These are phyloP conservation scores for Chenopodium suecicum DNA, from an alignment of 148 eudicot genomes.

Conservation along the genomic window DNA sequence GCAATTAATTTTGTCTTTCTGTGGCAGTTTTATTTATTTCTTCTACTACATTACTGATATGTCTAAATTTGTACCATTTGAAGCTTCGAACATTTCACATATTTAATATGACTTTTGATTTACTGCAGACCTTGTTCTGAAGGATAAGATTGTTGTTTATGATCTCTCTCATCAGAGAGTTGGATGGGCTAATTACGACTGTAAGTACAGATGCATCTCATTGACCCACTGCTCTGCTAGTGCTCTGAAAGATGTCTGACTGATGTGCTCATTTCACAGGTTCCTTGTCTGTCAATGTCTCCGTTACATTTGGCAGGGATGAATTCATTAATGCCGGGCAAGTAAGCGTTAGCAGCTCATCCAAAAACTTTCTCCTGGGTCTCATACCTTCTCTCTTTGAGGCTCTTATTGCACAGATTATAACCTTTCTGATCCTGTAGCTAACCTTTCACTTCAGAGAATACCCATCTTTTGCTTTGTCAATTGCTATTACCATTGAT, in stretches of 20 bases:
- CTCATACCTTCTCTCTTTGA: conserved; percentile 20
- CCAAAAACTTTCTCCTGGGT: conserved; percentile 25
- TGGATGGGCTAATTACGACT: conserved; percentile 92
- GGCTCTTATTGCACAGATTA: conserved; percentile 25
- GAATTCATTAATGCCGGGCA: conserved; percentile 66
- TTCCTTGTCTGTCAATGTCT: conserved; percentile 74
- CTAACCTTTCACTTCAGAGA: background rate
- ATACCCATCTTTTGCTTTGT: conserved; percentile 5
- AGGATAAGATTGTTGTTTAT: conserved; percentile 80
- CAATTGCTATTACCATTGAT: conserved; percentile 1
- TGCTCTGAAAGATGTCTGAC: background rate
- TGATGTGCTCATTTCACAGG: conserved; percentile 37
- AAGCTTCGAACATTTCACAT: background rate
- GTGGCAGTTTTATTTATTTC: background rate
- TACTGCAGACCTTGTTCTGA: conserved; percentile 55
- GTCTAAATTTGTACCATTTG: background rate
- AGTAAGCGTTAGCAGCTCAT: conserved; percentile 53
- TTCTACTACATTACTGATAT: background rate
- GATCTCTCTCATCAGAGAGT: conserved; percentile 67
- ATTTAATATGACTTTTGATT: background rate
- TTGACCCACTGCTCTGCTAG: background rate
- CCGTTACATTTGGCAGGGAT: conserved; percentile 60
- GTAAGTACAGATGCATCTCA: conserved; percentile 45
- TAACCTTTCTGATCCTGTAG: conserved; percentile 21
- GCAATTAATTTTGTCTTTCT: background rate